phyloP scores from a whole-genome alignment of 352 stramenopile genomes.

The Phytophthora vignae region DNA sequence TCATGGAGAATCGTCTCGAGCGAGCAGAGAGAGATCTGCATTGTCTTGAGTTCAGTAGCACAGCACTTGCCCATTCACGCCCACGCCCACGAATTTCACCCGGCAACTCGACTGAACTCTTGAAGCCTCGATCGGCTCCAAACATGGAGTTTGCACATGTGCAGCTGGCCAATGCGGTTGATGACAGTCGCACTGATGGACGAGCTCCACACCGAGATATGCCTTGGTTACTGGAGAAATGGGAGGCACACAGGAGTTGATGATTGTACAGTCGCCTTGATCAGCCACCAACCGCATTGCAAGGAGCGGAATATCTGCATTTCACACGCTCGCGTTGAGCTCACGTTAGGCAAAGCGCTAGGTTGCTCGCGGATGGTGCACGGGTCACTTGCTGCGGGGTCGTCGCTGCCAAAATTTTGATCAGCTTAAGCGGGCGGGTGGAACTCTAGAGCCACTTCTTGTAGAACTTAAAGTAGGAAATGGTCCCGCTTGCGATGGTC shows the following conservation, averaged over 20 bases:
- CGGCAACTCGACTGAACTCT: slow-evolving; percentile 27
- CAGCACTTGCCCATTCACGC: neutral
- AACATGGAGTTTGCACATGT: neutral
- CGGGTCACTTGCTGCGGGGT: neutral
- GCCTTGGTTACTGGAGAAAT: neutral
- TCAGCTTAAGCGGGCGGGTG: neutral
- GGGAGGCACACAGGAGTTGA: neutral
- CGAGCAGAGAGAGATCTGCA: neutral
- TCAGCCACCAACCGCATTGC: too few species aligned
- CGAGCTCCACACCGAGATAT: slow-evolving; percentile 3
- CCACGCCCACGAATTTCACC: slow-evolving; percentile 5
- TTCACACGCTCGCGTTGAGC: neutral
- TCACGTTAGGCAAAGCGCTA: slow-evolving; percentile 1
- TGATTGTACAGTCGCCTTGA: neutral
- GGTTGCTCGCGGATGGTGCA: neutral
- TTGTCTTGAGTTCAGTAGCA: neutral
- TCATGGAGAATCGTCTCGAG: slow-evolving; percentile 8
- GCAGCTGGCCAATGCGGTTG: neutral
- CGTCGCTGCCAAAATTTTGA: neutral
- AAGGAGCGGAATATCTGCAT: too few species aligned
- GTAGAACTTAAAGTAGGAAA: slow-evolving; percentile 77
- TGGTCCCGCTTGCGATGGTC: slow-evolving; percentile 48
- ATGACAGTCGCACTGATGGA: neutral
- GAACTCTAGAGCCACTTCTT: slow-evolving; percentile 71
- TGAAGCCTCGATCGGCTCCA: slow-evolving; percentile 2